phyloP scores from a whole-genome alignment of 208 protist species.

The Angomonas desouzai region DNA sequence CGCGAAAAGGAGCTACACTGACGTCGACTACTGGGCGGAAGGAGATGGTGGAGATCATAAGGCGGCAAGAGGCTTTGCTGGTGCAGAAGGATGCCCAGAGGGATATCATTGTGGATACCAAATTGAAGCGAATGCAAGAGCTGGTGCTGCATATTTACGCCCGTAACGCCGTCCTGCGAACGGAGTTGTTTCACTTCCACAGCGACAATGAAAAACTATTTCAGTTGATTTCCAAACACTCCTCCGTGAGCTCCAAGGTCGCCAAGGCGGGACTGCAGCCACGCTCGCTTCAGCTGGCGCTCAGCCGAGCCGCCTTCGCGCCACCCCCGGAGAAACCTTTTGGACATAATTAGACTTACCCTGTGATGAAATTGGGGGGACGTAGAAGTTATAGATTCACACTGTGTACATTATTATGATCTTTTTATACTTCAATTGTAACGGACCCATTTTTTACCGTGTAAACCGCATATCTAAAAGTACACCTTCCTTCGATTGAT shows the following conservation, averaged over 20 bases:
- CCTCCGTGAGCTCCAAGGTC: slow-evolving; percentile 49
- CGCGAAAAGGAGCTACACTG: neutral
- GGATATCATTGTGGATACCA: slow-evolving; percentile 79
- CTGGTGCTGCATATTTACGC: slow-evolving; percentile 64
- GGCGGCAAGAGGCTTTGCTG: slow-evolving; percentile 38
- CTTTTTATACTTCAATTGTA: slow-evolving; percentile 17
- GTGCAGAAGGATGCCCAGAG: slow-evolving; percentile 60
- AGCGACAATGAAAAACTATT: slow-evolving; percentile 60
- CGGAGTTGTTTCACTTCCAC: slow-evolving; percentile 45
- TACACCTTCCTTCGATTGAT: too few relatives aligned
- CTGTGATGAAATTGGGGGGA: too few relatives aligned
- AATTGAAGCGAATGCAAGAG: slow-evolving; percentile 84
- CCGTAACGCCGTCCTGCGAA: slow-evolving; percentile 35
- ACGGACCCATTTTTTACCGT: slow-evolving; percentile 17
- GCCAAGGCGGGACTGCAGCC: slow-evolving; percentile 35
- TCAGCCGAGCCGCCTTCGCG: slow-evolving; percentile 41
- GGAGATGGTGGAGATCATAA: slow-evolving; percentile 35
- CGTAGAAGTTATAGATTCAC: neutral
- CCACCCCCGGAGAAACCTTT: slow-evolving; percentile 47
- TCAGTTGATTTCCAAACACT: slow-evolving; percentile 39
- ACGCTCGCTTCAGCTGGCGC: slow-evolving; percentile 38
- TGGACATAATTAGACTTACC: slow-evolving; percentile 56
- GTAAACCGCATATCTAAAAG: too few relatives aligned
- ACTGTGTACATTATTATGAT: slow-evolving; percentile 9
- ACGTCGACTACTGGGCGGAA: slow-evolving; percentile 10